phyloP scores from a whole-genome alignment of 2,329 filamentous ascomycete species.

The Didymella exigua region DNA sequence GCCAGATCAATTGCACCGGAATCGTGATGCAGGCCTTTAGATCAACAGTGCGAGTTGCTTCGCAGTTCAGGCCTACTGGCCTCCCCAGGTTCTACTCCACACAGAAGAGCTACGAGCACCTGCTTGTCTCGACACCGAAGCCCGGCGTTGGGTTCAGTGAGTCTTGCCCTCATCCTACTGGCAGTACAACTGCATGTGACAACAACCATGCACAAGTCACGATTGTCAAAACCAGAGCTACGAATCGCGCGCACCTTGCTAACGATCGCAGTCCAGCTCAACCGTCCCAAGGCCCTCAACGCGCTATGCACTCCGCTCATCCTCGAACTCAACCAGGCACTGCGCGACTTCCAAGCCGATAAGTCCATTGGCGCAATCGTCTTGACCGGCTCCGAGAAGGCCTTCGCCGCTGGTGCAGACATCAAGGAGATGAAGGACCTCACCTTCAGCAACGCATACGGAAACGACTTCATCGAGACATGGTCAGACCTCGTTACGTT shows the following conservation, averaged over 20 bases:
- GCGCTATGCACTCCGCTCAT: slow-evolving; percentile 92
- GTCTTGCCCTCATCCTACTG: too few species aligned
- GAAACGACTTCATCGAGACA: slow-evolving; percentile 87
- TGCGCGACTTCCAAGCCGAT: slow-evolving; percentile 44
- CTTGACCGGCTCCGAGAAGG: slow-evolving; percentile 85
- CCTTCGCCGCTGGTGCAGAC: slow-evolving; percentile 82
- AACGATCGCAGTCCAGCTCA: slow-evolving; percentile 73
- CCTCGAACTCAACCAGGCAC: slow-evolving; percentile 68
- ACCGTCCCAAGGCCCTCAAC: slow-evolving; percentile 94
- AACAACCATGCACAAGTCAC: too few species aligned
- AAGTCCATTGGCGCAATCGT: slow-evolving; percentile 54
- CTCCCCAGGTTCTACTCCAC: slow-evolving; percentile 62
- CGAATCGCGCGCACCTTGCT: slow-evolving; percentile 1
- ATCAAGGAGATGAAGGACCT: slow-evolving; percentile 99
- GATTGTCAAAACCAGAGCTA: neutral
- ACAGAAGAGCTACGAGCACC: slow-evolving; percentile 71
- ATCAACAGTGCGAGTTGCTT: slow-evolving; percentile 65
- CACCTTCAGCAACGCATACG: slow-evolving; percentile 87
- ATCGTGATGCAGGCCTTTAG: slow-evolving; percentile 57
- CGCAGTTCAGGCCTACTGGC: slow-evolving; percentile 62
- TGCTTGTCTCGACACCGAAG: slow-evolving; percentile 80
- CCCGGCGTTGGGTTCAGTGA: slow-evolving; percentile 89
- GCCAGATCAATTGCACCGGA: neutral
- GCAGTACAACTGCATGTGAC: too few species aligned
- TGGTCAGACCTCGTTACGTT: slow-evolving; percentile 86